A percentile compares a stretch with the other conserved stretches of the same genome.
These are phyloP conservation scores for Cordyceps cateniannulata DNA, from an alignment of 2,329 filamentous ascomycete species.

Conservation along the genomic window DNA sequence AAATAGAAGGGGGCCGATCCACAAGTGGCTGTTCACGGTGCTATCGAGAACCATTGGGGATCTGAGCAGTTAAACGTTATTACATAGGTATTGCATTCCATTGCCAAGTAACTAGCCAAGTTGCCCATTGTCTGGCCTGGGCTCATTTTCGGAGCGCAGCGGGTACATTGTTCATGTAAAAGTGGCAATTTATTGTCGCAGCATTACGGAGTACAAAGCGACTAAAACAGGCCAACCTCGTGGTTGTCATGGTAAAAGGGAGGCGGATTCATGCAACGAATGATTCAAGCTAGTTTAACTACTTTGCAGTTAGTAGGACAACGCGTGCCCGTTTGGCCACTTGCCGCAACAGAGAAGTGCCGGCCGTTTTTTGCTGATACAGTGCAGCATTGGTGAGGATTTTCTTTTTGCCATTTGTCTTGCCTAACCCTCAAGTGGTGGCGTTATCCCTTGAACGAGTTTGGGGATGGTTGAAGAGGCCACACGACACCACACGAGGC, in stretches of 20 bases:
- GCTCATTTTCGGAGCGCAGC: no score
- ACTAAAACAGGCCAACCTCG: background rate
- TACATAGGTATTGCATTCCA: conserved; percentile 7
- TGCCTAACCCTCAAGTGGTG: background rate
- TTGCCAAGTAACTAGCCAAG: background rate
- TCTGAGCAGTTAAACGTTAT: background rate
- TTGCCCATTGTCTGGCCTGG: no score
- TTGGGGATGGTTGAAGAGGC: background rate
- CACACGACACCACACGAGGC: conserved; percentile 4
- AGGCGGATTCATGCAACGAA: background rate
- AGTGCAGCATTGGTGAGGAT: no score
- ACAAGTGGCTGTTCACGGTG: background rate
- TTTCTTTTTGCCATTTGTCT: background rate
- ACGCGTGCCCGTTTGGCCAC: background rate
- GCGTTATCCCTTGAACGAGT: background rate
- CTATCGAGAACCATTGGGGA: background rate
- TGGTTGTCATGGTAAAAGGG: background rate
- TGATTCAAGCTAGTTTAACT: background rate
- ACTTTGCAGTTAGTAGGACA: no score
- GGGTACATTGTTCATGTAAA: no score
- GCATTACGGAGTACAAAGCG: background rate
- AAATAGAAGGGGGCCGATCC: background rate
- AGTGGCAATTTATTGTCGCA: background rate
- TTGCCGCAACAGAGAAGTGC: background rate
- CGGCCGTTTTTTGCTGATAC: no score